Base-by-base conservation (phyloP, 345 rosid genomes). In the Pistacia vera region DNA sequence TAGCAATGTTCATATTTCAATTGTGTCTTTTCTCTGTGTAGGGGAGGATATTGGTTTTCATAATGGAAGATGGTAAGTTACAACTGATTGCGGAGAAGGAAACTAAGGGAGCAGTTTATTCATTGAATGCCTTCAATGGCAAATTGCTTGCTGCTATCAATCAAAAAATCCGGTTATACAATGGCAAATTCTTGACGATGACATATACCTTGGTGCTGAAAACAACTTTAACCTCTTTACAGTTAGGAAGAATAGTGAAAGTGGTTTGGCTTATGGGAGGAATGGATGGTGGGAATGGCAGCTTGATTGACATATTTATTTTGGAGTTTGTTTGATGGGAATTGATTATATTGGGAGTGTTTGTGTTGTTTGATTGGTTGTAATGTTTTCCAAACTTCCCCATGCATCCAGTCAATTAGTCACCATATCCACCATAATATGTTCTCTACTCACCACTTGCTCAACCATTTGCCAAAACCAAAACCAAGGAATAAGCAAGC, bases 51-150 rank as follows among this genome's bases (percentile, higher is more conserved):
- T 75, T 92, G 79, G 97, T 96, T 74, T 96, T 96, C 79, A 13
- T 86, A 56, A 93, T 91, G 36, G 97, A 96, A 84, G 98, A 92
- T 67, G 89, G 98, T 74, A 93, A 88, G 76, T 81, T 93, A 85
- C 98, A 92, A 83, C 90, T 95, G 71, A 83, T 95, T 65, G 84
- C 92, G 3, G 98, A 93, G 88, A 93, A 93, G 85, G 97, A 96
- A 84, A 96, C 98, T 11, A 91, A 93, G 77, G 98, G 99, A 60
- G 88, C 98, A 11, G 97, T 92, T 30, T 93, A 90, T 80, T 88
- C 95, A 63, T 79, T 96, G 68, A 92, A 92, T 82, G 91, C 97
- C 56, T 96, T 96, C 81, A 93, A 93, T 77, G 99, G 99, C 17
- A 96, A 93, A 82, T 80, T 96, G 71, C 90, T 93, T 16, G 99